Percentiles rank a stretch among this genome's conserved stretches.
These are phyloP conservation scores for Crassisporium funariophilum DNA, from an alignment of 768 basidiomycete genomes.

Conservation along the genomic window DNA sequence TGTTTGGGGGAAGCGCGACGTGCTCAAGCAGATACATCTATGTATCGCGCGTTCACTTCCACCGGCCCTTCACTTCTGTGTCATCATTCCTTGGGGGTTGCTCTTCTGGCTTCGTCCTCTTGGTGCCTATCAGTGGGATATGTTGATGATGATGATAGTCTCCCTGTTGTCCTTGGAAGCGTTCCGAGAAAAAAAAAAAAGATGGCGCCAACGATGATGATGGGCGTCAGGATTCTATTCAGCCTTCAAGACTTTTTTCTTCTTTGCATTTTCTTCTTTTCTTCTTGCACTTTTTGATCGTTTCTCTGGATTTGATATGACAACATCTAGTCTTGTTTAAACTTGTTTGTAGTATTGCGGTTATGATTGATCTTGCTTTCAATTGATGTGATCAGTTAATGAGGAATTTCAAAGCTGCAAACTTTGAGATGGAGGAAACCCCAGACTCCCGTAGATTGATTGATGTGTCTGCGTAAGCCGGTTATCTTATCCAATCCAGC, in stretches of 20 bases:
- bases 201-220: neutral
- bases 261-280: constrained; percentile 3
- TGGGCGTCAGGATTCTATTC: too few relatives aligned
- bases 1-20: neutral
- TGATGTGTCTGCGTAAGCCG: too few relatives aligned
- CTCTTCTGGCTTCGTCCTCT: constrained; percentile 4
- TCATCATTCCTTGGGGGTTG: constrained; percentile 1
- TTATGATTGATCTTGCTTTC: too few relatives aligned
- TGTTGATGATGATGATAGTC: constrained; percentile 5
- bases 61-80: constrained; percentile 1
- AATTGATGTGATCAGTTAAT: too few relatives aligned
- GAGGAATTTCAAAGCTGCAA: too few relatives aligned
- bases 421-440: too few relatives aligned
- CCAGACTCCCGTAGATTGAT: too few relatives aligned
- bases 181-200: constrained; percentile 3
- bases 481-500: too few relatives aligned
- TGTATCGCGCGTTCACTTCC: neutral
- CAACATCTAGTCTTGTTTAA: constrained; percentile 7
- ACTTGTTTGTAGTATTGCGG: constrained; percentile 13
- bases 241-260: too few relatives aligned
- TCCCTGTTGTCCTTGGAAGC: constrained; percentile 5
- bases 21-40: neutral
- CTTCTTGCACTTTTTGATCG: constrained; percentile 6
- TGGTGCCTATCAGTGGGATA: constrained; percentile 1
- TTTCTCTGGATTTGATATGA: constrained; percentile 7